These are phyloP conservation scores for Ceratopteris richardii DNA, from an alignment of 75 land plant genomes.

Conservation along the genomic window DNA sequence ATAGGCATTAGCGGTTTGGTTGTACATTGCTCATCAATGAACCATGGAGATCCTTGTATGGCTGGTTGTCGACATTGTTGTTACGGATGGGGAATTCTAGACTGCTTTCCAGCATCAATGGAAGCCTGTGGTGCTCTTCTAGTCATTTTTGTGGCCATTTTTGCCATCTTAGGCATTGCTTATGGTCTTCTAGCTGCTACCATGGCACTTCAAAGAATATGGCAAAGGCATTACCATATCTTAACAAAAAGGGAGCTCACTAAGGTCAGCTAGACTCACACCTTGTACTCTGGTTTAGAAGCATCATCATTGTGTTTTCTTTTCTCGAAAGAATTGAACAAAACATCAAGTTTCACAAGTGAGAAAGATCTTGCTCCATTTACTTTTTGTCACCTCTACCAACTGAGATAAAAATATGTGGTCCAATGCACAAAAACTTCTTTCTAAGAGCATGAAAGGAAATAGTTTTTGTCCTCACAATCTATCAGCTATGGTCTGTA, in stretches of 20 bases:
- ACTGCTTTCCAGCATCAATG: conserved; percentile 90
- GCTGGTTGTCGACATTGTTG: conserved; percentile 81
- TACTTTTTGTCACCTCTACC: too few relatives aligned
- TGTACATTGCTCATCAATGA: conserved; percentile 36
- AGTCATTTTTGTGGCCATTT: conserved; percentile 46
- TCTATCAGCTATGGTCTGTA: too few relatives aligned
- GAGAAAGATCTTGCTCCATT: too few relatives aligned
- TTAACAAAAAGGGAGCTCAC: conserved; percentile 87
- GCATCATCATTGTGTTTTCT: conserved; percentile 3
- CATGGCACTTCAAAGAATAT: conserved; percentile 84
- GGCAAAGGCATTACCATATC: conserved; percentile 95
- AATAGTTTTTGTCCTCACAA: too few relatives aligned
- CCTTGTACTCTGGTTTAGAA: not conserved
- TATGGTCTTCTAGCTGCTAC: conserved; percentile 91
- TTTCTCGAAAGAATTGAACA: too few relatives aligned
- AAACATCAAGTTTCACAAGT: too few relatives aligned
- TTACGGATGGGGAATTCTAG: conserved; percentile 85
- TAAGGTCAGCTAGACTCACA: conserved; percentile 35
- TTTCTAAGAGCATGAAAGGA: too few relatives aligned
- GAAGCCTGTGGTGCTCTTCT: conserved; percentile 85
- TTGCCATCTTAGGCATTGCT: conserved; percentile 82
- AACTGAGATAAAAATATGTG: too few relatives aligned
- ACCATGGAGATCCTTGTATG: conserved; percentile 49
- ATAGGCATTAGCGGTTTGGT: conserved; percentile 78
- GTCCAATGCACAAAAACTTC: too few relatives aligned